Evolutionary conservation across 139 green algal genomes (phyloP), one percentile per base, ranked within the genome.

Genomic region (Picochlorum sp.): DNA sequence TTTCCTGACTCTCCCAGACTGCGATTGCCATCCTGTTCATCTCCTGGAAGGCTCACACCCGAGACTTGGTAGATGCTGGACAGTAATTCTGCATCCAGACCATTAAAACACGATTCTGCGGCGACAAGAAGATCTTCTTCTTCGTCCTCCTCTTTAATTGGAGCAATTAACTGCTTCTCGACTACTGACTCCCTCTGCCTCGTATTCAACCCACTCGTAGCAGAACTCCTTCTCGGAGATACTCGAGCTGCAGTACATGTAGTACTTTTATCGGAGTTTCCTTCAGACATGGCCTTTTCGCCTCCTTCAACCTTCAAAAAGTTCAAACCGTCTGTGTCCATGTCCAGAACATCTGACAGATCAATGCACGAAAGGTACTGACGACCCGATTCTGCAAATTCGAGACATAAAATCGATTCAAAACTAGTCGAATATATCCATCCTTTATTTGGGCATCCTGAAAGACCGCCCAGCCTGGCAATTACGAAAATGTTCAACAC

Each of bases 221-320:
- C 44, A 29, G 59, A 31, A 30, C 30, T 57, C 30, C 44, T 58
- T 24, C 35, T 30, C 10, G 33, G 35, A 22, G 18, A 33, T 20
- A 22, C 12, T 51, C 37, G 24, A 30, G 26, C 26, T 37, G 37
- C 22, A n/a, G 39, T n/a, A 14, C 18, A 26, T 7, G 20, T 16
- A 47, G 39, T 47, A 14, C 39, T 47, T 47, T 47, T 47, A 47
- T 47, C 39, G 22, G 39, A 47, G 18, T 47, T n/a, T 7, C 22
- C 22, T 14, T 47, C 39, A 20, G 39, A 47, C 8, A 47, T n/a
- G 22, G 39, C 39, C 39, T 47, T 47, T 12, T 47, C 39, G 22
- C 22, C 51, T 8, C 61, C 63, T 28, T 69, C 52, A 7, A 57
- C 51, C 53, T 64, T 50, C 53, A 69, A 51, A 30, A 47, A 50